phyloP scores from a whole-genome alignment of 352 stramenopile species.

The Globisporangium recalcitrans region DNA sequence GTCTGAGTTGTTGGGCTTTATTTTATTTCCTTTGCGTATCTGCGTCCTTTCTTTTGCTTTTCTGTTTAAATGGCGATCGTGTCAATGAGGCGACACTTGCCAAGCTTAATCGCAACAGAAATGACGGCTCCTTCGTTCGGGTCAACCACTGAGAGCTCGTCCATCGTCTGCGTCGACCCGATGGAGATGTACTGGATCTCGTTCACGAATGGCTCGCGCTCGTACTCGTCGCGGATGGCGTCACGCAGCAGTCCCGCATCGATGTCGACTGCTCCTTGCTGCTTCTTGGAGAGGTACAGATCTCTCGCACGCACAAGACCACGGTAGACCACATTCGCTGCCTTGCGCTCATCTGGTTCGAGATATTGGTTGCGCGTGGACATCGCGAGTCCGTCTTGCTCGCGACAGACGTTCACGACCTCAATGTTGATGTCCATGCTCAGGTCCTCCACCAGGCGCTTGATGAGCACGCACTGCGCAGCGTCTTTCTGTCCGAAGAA shows the following conservation, averaged over 20 bases:
- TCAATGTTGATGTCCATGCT: conserved; percentile 93
- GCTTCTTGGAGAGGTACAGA: conserved; percentile 28
- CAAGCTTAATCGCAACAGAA: conserved; percentile 93
- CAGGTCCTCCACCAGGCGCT: conserved; percentile 94
- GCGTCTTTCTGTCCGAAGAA: conserved; percentile 99
- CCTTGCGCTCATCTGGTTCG: conserved; percentile 76
- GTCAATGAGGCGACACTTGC: conserved; percentile 96
- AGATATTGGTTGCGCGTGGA: conserved; percentile 99
- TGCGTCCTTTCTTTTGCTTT: background rate
- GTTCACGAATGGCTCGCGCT: conserved; percentile 85
- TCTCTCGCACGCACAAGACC: conserved; percentile 55
- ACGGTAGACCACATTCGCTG: conserved; percentile 86
- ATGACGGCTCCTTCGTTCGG: conserved; percentile 80
- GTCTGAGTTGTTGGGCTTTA: background rate
- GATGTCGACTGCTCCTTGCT: conserved; percentile 17
- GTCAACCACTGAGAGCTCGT: conserved; percentile 81
- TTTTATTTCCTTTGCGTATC: conserved; percentile 1
- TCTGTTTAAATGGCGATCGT: conserved; percentile 86
- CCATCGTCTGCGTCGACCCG: conserved; percentile 93
- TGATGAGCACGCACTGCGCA: conserved; percentile 94
- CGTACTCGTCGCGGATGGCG: conserved; percentile 51
- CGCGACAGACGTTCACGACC: conserved; percentile 90
- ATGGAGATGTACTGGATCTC: conserved; percentile 96
- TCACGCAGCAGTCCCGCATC: conserved; percentile 29
- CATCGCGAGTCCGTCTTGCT: conserved; percentile 95